Evolutionary conservation across 768 basidiomycete genomes (phyloP), one percentile per base, ranked within the genome.

Genomic region (Hypholoma sublateritium): DNA sequence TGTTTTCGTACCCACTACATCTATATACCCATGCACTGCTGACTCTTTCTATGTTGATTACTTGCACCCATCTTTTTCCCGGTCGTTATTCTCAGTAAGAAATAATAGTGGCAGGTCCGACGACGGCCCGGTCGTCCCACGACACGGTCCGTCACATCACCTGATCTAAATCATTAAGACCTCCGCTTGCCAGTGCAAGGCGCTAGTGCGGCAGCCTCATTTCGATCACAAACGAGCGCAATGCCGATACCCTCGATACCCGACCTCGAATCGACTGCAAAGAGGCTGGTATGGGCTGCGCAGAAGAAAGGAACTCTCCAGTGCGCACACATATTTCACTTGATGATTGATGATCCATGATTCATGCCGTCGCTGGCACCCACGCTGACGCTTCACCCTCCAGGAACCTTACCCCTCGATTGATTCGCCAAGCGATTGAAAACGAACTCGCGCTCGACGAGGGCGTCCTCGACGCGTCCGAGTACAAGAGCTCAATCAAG

Each of bases 391-490:
- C 19, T 49, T 4, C 3, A 9, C 9, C 28, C 5, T 21, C 45
- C 59, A 84, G 82, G 36, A 52, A 65, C 6, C 62, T 80, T 21
- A 86, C 86, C 1, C 75, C 75, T 14, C 79, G 80, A 21, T 72
- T 78, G 12, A 73, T 88, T 22, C 80, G 86, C 12, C 67, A 71
- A 54, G 63, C 73, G n/a, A 51, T 88, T 1, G 86, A 87, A 68
- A 62, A 70, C 22, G 61, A 73, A 21, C 72, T 85, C 43, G 56
- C 61, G 3, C 66, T 88, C n/a, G 72, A 75, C 8, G 60, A 69
- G 5, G 82, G 80, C 0, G 64, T 71, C 2, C 67, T 88, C 39
- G 76, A 79, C 25, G 62, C 57, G 24, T 65, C 70, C 17, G 70
- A 77, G 47, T 82, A 78, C 69, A 88, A 79, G 64, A 56, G 61